A percentile compares a stretch with the other conserved stretches of the same genome.
Conservation (phyloP, 176 grass and related monocot species). For the Cenchrus purpureus region DNA sequence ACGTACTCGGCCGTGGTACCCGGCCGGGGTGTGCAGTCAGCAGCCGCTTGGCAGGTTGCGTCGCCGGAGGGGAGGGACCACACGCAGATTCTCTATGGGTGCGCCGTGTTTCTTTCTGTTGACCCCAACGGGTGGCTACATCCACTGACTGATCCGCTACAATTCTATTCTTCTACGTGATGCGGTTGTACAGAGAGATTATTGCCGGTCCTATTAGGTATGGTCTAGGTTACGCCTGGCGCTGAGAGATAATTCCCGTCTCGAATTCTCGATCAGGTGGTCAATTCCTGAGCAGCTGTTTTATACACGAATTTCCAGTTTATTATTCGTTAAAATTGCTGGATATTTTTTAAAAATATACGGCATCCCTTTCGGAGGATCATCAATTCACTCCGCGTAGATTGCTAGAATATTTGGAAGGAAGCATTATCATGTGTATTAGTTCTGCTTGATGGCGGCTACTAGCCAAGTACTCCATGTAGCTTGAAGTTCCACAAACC, state of each 20-base stretch:
- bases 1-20: slow-evolving; percentile 79
- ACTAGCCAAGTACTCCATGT: background rate
- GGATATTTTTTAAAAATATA: background rate
- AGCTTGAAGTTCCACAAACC: background rate
- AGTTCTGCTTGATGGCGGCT: background rate
- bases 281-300: background rate
- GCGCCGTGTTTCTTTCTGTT: background rate
- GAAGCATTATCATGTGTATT: background rate
- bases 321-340: background rate
- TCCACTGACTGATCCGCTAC: too few relatives aligned
- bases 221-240: too few relatives aligned
- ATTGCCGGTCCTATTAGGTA: background rate
- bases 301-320: too few relatives aligned
- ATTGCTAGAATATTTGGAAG: background rate
- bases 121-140: too few relatives aligned
- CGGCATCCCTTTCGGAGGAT: too few relatives aligned
- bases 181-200: background rate
- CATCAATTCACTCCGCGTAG: too few relatives aligned
- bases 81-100: slow-evolving; percentile 36
- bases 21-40: background rate
- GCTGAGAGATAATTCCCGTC: background rate
- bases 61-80: background rate
- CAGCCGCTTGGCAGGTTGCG: slow-evolving; percentile 7
- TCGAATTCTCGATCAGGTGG: too few relatives aligned
- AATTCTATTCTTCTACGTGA: background rate